phyloP scores from a whole-genome alignment of 305 asterid species.

The Rubia balearica region DNA sequence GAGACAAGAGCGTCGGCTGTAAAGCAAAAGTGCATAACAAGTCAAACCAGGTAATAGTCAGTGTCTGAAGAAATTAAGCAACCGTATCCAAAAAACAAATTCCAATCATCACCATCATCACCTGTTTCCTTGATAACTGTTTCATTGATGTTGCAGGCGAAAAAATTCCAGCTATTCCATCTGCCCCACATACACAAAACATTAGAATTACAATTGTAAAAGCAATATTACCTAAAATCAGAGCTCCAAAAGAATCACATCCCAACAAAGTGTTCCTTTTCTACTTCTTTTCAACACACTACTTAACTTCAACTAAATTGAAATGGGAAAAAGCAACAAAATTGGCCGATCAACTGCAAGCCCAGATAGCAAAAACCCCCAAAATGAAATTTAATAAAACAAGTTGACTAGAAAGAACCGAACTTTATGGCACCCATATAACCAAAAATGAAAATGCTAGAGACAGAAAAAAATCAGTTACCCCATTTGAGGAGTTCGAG shows the following conservation, averaged over 20 bases:
- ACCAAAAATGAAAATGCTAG: neutral
- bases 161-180: slow-evolving; percentile 86
- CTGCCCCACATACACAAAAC: slow-evolving; percentile 30
- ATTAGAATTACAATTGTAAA: neutral
- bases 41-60: neutral
- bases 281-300: too few relatives aligned
- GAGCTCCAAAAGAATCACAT: neutral
- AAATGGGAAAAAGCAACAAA: neutral
- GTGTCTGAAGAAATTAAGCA: neutral
- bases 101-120: slow-evolving; percentile 20
- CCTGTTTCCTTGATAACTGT: slow-evolving; percentile 84
- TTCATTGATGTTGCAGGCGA: slow-evolving; percentile 73
- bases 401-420: neutral
- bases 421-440: neutral
- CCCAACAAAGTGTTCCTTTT: neutral
- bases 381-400: neutral
- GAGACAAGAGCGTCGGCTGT: slow-evolving; percentile 91
- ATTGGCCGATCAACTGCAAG: neutral
- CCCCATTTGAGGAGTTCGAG: slow-evolving; percentile 96
- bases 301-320: neutral
- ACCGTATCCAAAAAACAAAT: neutral
- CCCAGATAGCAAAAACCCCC: neutral
- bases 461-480: slow-evolving; percentile 17
- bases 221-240: neutral
- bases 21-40: slow-evolving; percentile 9